These are phyloP conservation scores for Coelastrella sp. DNA, from an alignment of 139 green algal genomes.

Conservation along the genomic window DNA sequence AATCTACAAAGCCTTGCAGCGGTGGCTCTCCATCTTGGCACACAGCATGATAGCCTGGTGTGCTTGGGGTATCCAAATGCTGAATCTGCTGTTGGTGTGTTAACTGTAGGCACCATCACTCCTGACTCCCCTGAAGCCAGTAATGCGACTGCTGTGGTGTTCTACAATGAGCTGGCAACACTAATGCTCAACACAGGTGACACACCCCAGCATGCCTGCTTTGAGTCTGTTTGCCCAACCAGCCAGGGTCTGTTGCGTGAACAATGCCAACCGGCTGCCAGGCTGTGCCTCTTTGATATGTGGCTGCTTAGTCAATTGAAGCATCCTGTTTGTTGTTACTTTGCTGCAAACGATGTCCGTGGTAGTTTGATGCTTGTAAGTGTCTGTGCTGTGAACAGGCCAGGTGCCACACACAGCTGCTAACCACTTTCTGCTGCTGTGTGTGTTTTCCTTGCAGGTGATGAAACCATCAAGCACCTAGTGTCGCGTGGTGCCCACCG, in stretches of 20 bases:
- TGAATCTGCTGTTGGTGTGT: neutral
- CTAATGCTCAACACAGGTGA: conserved; percentile 78
- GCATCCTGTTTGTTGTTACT: too few species aligned
- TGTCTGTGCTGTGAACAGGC: neutral
- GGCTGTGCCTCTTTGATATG: too few species aligned
- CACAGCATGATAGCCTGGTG: neutral
- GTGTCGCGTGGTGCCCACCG: conserved; percentile 84
- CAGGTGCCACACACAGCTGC: neutral
- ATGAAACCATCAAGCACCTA: conserved; percentile 90
- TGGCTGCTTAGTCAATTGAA: too few species aligned
- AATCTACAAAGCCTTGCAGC: neutral
- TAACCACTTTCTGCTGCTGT: neutral
- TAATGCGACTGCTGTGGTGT: conserved; percentile 53
- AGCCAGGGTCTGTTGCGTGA: too few species aligned
- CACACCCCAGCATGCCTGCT: neutral
- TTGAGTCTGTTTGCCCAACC: too few species aligned
- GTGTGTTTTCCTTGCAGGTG: conserved; percentile 56
- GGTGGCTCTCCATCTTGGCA: neutral
- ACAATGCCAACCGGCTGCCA: too few species aligned
- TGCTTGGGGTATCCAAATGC: neutral
- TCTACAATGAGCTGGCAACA: conserved; percentile 93
- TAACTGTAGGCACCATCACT: conserved; percentile 43
- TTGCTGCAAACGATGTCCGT: neutral
- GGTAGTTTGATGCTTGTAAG: neutral
- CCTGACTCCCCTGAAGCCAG: conserved; percentile 35